A percentile compares a stretch with the other conserved stretches of the same genome.
These are phyloP conservation scores for Hirschioporus abietinus DNA, from an alignment of 768 basidiomycete species.

Conservation along the genomic window DNA sequence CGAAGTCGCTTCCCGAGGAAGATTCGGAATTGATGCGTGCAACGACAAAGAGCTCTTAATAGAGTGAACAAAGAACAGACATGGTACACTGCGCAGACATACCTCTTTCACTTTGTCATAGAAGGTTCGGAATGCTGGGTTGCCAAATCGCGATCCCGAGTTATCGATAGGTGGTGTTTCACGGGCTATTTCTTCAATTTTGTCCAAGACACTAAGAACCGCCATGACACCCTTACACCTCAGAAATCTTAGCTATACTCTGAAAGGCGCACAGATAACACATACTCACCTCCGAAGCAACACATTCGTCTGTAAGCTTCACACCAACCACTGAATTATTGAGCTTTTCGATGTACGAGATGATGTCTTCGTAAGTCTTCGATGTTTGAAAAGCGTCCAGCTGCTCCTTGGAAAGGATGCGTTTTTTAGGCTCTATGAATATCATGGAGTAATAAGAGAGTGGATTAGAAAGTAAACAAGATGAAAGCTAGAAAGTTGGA, in stretches of 20 bases:
- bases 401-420: constrained; percentile 71
- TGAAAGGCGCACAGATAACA: not conserved
- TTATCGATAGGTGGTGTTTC: constrained; percentile 86
- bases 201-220: constrained; percentile 58
- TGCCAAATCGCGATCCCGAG: constrained; percentile 88
- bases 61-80: not conserved
- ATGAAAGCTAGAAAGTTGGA: too few relatives aligned
- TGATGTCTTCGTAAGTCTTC: constrained; percentile 58
- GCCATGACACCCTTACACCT: constrained; percentile 51
- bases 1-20: constrained; percentile 50
- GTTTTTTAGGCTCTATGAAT: constrained; percentile 58
- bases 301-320: constrained; percentile 64
- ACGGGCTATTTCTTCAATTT: constrained; percentile 59
- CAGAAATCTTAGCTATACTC: not conserved
- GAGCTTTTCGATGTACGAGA: constrained; percentile 66
- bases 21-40: constrained; percentile 51
- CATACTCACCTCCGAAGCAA: constrained; percentile 53
- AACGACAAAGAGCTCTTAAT: constrained; percentile 42
- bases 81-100: constrained; percentile 10
- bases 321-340: constrained; percentile 72
- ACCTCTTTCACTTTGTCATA: constrained; percentile 79
- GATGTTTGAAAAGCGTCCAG: constrained; percentile 79
- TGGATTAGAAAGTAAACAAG: too few relatives aligned
- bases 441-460: constrained; percentile 4
- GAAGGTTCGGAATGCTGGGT: constrained; percentile 92